Base-by-base conservation (phyloP, 1,284 basidiomycete genomes). In the Phylloboletellus chloephorus region DNA sequence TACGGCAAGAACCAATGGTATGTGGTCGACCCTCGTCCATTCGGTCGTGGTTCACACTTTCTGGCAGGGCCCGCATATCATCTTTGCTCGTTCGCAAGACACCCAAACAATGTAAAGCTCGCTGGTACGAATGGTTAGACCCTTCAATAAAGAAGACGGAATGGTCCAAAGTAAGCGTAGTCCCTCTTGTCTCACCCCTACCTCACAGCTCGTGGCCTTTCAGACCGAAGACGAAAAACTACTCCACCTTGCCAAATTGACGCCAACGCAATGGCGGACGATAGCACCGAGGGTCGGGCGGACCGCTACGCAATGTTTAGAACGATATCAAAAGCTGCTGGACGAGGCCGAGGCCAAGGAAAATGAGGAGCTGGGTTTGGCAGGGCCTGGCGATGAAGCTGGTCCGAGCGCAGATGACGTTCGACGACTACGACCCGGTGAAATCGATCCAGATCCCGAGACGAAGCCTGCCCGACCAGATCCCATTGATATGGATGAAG, bases 401-500 rank as follows among this genome's bases (percentile, higher is more conserved):
- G 88, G 84, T 9, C 92, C 95, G 3, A 83, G 85, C 53, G 89
- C 87, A 9, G 94, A 96, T 36, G 94, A 97, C 55, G 82, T 95
- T 28, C 76, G 95, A 43, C 77, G 82, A 49, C 70, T 99, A 46
- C 76, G 93, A 39, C 92, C 94, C 4, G 96, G 96, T 39, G 96
- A 98, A 69, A 95, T 98, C 54, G 96, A 99, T 63, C 94, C 96
- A 2, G 94, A 99, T 68, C 96, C 96, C 2, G 96, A 99, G 66
- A 96, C 95, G 9, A 95, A 97, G 61, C 91, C 96, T 35, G 96
- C 96, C 2, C 76, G 95, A 21, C 96, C 96, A 5, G 96, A 99
- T 70, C 95, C 96, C 5, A 96, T 98, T 57, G 96, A 99, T 68
- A 99, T 99, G 96, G 96, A 99, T 64, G 96, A 99, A 66, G 96